Conservation (phyloP, 163 green algal species). For the Chlorella variabilis region DNA sequence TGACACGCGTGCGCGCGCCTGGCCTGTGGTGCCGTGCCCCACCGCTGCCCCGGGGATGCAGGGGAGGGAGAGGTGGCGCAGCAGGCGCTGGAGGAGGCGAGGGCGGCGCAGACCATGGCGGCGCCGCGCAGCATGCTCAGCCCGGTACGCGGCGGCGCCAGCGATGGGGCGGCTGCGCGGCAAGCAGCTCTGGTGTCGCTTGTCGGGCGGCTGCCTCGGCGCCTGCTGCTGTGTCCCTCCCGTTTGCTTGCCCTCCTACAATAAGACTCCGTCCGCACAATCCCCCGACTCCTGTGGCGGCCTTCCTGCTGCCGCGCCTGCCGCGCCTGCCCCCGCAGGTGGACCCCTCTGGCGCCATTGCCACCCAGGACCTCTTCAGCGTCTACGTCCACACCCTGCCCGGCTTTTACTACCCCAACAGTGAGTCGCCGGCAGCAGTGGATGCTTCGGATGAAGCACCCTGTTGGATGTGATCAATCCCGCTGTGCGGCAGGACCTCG, state of each 20-base stretch:
- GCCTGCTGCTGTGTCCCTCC: too few relatives aligned
- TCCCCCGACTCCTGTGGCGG: too few relatives aligned
- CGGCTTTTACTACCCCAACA: not conserved
- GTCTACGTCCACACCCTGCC: conserved; percentile 37
- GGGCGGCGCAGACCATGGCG: not conserved
- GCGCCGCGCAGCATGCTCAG: conserved; percentile 4
- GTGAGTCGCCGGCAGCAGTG: too few relatives aligned
- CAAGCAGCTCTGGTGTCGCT: not conserved
- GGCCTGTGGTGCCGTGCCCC: not conserved
- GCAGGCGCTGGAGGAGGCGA: not conserved
- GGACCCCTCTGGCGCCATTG: conserved; percentile 5
- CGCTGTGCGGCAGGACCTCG: too few relatives aligned
- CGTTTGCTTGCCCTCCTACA: too few relatives aligned
- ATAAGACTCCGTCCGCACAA: too few relatives aligned
- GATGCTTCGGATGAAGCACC: too few relatives aligned
- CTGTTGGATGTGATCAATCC: too few relatives aligned
- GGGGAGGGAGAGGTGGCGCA: not conserved
- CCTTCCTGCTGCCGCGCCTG: not conserved
- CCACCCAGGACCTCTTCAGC: conserved; percentile 29
- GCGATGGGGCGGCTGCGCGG: too few relatives aligned
- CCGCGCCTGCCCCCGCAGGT: not conserved
- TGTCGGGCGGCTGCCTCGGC: too few relatives aligned
- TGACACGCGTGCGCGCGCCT: too few relatives aligned
- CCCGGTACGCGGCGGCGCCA: not conserved
- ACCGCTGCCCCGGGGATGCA: not conserved